Base-by-base conservation (phyloP, 768 basidiomycete species). In the Cystofilobasidium capitatum region DNA sequence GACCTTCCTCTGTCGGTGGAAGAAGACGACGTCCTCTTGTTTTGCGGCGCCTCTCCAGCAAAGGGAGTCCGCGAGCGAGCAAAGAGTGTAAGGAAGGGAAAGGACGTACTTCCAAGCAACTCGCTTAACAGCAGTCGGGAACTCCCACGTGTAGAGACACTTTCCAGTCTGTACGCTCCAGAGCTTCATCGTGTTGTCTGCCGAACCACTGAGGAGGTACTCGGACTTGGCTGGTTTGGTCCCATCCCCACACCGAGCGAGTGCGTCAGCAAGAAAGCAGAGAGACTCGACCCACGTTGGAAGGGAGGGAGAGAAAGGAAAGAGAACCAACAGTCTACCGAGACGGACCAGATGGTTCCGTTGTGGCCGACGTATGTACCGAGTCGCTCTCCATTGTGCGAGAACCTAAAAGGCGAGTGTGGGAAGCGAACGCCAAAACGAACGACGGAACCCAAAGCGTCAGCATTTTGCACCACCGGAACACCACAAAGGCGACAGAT, bases 281-380 rank as follows among this genome's bases (percentile, higher is more conserved):
- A 17, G 16, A 49, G 16, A 49, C n/a, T 49, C 7, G 14, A 20
- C 4, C 13, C 9, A 37, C 20, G 58, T 24, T 13, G 16, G 3
- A n/a, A 37, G n/a, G 35, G 17, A 35, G 10, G 13, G 29, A n/a
- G 12, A 39, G 17, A 26, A 3, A 61, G 5, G 3, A 45, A 24
- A 62, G 13, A 5, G 9, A 12, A 26, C 9, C 35, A 47, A 47
- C 29, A 86, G 81, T 99, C 96, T 62, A 91, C 85, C 78, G 94
- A 92, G 71, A 93, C 84, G 61, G 92, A 93, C 96, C 96, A 98
- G 33, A 99, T 88, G 0, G 89, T 82, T 65, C 96, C 96, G 74
- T 98, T 99, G 78, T 96, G 86, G 45, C 92, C 96, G 55, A 89
- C 85, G 75, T 96, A 98, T 67, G 96, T 99, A 40, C 96, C 96